Conservation (phyloP, 345 rosid genomes). For the Kandelia obovata region DNA sequence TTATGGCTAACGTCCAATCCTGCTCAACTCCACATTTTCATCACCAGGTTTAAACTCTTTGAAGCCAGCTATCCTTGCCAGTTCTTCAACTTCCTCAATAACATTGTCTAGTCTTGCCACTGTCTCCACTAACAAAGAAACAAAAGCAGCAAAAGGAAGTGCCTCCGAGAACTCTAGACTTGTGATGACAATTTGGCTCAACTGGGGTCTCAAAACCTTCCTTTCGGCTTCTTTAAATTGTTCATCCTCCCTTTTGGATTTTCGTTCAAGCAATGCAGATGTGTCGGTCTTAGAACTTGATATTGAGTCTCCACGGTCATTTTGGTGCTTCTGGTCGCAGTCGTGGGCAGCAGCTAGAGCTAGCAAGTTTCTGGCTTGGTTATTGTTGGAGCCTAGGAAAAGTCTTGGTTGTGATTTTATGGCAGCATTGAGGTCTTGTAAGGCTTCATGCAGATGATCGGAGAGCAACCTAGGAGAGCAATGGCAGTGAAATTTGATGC, state of each 20-base stretch:
- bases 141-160: conserved; percentile 83
- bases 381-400: too few species aligned
- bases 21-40: conserved; percentile 21
- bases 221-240: conserved; percentile 33
- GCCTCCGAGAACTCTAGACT: conserved; percentile 74
- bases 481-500: conserved; percentile 55
- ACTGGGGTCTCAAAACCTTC: conserved; percentile 57
- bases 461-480: conserved; percentile 58
- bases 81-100: conserved; percentile 63
- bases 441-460: conserved; percentile 68
- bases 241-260: conserved; percentile 30
- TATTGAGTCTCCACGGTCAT: too few species aligned
- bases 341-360: too few species aligned
- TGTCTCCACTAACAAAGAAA: conserved; percentile 62
- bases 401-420: too few species aligned
- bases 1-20: conserved; percentile 16
- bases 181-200: conserved; percentile 58
- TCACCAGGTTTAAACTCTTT: conserved; percentile 48
- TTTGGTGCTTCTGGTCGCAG: too few species aligned
- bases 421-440: conserved; percentile 38
- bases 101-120: conserved; percentile 73
- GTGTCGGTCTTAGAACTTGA: conserved; percentile 55
- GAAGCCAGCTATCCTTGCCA: conserved; percentile 58
- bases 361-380: too few species aligned
- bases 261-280: conserved; percentile 62